phyloP scores from a whole-genome alignment of 208 protist genomes.

The Crithidia thermophila region DNA sequence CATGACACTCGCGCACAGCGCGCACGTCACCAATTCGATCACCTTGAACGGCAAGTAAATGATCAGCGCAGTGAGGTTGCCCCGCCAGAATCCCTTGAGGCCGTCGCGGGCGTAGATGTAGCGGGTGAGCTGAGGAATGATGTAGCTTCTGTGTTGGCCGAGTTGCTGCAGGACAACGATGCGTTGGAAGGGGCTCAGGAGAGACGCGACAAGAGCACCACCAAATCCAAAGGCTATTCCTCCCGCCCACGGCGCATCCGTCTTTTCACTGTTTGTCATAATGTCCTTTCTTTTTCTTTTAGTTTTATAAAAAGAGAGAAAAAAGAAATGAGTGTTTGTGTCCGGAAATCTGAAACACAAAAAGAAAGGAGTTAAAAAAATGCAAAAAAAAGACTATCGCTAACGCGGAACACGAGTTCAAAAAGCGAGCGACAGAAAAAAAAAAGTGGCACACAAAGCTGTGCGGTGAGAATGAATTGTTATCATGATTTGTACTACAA shows the following conservation, averaged over 20 bases:
- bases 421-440: no score
- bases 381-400: no score
- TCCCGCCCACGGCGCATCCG: slow-evolving; percentile 79
- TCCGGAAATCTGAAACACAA: no score
- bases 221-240: slow-evolving; percentile 76
- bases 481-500: no score
- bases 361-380: no score
- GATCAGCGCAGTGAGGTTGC: slow-evolving; percentile 92
- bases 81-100: slow-evolving; percentile 83
- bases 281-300: neutral
- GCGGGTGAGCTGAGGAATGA: slow-evolving; percentile 39
- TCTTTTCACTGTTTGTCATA: slow-evolving; percentile 61
- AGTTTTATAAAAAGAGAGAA: no score
- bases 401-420: no score
- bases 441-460: no score
- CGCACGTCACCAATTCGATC: slow-evolving; percentile 86
- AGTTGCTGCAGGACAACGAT: slow-evolving; percentile 88
- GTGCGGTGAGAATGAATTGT: no score
- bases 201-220: slow-evolving; percentile 72
- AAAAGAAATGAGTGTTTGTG: no score
- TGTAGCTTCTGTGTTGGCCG: slow-evolving; percentile 61
- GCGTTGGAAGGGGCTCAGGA: slow-evolving; percentile 85
- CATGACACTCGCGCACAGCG: slow-evolving; percentile 72
- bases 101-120: slow-evolving; percentile 71
- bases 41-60: slow-evolving; percentile 89